Evolutionary conservation across 1,284 basidiomycete genomes (phyloP).

Genomic region (Sporisorium reilianum): DNA sequence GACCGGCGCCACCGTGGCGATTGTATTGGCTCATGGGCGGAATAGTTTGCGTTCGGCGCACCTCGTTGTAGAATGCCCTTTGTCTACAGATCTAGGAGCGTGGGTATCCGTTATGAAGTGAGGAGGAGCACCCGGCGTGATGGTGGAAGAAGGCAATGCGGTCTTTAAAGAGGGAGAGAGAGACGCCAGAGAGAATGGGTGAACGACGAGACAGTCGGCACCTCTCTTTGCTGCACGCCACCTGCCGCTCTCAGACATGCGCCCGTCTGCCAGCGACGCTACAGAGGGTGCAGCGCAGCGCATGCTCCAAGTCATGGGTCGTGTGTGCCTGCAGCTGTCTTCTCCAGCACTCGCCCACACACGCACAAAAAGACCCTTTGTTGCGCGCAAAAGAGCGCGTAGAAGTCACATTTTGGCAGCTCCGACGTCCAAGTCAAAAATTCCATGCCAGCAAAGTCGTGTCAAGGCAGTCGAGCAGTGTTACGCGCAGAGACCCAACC

Average conservation of each 20-base stretch:
- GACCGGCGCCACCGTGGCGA: conserved; percentile 17
- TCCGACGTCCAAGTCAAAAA: conserved; percentile 5
- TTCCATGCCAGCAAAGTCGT: conserved; percentile 25
- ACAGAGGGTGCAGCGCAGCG: background rate
- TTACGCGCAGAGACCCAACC: background rate
- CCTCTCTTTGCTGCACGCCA: background rate
- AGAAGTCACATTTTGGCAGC: conserved; percentile 19
- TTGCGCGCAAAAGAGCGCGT: conserved; percentile 7
- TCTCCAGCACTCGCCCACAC: background rate
- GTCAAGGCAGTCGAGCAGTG: background rate
- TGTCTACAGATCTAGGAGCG: conserved; percentile 1
- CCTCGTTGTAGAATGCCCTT: background rate
- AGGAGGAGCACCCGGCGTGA: background rate
- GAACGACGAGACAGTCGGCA: background rate
- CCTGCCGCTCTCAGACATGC: background rate
- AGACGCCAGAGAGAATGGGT: background rate
- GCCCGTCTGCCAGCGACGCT: background rate
- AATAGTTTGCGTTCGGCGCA: conserved; percentile 4
- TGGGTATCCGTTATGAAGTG: conserved; percentile 1
- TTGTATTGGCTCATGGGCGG: conserved; percentile 36
- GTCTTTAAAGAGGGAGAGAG: background rate
- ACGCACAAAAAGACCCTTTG: conserved; percentile 6
- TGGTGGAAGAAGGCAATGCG: background rate
- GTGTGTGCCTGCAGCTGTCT: conserved; percentile 15
- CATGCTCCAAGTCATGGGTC: no score